Evolutionary conservation across 1,284 basidiomycete species (phyloP).

Genomic region (Sphagnurus paluster): DNA sequence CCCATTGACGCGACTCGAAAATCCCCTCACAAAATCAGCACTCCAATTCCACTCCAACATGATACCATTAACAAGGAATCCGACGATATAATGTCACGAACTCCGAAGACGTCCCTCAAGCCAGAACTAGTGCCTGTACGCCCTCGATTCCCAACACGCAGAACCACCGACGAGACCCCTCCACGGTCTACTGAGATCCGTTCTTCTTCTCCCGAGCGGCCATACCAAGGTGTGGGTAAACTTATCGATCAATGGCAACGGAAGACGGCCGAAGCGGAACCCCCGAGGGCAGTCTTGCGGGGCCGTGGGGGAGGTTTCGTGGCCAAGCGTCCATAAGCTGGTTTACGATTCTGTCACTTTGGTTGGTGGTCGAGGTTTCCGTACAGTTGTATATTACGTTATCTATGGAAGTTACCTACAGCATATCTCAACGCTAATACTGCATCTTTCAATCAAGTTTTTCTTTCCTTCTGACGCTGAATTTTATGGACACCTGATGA

Average conservation of each 20-base stretch:
- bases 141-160: conserved; percentile 24
- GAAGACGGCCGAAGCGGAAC: conserved; percentile 64
- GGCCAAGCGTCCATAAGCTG: conserved; percentile 43
- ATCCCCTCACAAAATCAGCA: conserved; percentile 9
- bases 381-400: conserved; percentile 17
- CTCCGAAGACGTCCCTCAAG: conserved; percentile 12
- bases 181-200: conserved; percentile 28
- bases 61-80: conserved; percentile 12
- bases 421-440: conserved; percentile 6
- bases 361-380: conserved; percentile 1
- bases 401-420: conserved; percentile 16
- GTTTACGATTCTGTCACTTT: conserved; percentile 8
- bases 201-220: conserved; percentile 68
- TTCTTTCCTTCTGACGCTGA: background rate
- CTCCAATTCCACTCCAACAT: conserved; percentile 15
- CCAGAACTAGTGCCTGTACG: conserved; percentile 15
- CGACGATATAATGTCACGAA: conserved; percentile 13
- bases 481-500: no score
- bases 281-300: conserved; percentile 27
- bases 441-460: background rate
- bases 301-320: conserved; percentile 38
- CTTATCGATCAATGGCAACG: conserved; percentile 84
- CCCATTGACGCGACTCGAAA: conserved; percentile 5
- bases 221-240: conserved; percentile 77
- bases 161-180: conserved; percentile 29